Base-by-base conservation (phyloP, 1,284 basidiomycete species). In the Rhodofomes roseus region DNA sequence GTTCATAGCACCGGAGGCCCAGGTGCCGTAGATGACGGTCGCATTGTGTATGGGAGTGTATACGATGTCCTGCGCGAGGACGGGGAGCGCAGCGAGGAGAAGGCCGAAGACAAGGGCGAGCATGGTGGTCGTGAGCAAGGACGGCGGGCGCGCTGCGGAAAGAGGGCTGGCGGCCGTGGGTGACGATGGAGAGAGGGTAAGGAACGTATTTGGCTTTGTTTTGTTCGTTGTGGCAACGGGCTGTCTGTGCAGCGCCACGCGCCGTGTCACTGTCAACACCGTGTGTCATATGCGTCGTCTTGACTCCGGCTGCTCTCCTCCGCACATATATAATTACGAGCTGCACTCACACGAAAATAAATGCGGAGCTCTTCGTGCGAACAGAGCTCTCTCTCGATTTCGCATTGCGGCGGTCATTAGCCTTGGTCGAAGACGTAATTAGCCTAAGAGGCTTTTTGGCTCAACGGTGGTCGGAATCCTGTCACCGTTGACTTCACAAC, bases 21-120 rank as follows among this genome's bases (percentile, higher is more conserved):
- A 98, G 22, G 93, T 95, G 0, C 95, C 95, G 29, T 72, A 65
- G 56, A 97, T 76, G 55, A 76, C 56, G 0, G 91, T 91, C 1
- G 81, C 77, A 68, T 93, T 93, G 74, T 86, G 80, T 0, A 55
- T 66, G 1, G 66, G 0, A 60, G 76, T 65, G 64, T 70, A 73
- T 65, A 73, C 65, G 63, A 72, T 72, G 58, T 66, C 66, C 67
- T 79, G 78, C 31, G 68, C 69, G 36, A 74, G 58, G 46, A 77
- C 78, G 57, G 84, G 72, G 14, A 66, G 55, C 18, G 68, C 65
- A 9, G 67, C 66, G 27, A 73, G 63, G 20, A 74, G 62, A 48
- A 72, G 58, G 16, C 76, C 74, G 65, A 79, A 73, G 58, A 83
- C 68, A 60, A 77, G 55, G 37, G 60, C 44, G 58, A 71, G 39